These are phyloP conservation scores for Ascochyta rabiei DNA, from an alignment of 2,329 filamentous ascomycete species.

Conservation along the genomic window DNA sequence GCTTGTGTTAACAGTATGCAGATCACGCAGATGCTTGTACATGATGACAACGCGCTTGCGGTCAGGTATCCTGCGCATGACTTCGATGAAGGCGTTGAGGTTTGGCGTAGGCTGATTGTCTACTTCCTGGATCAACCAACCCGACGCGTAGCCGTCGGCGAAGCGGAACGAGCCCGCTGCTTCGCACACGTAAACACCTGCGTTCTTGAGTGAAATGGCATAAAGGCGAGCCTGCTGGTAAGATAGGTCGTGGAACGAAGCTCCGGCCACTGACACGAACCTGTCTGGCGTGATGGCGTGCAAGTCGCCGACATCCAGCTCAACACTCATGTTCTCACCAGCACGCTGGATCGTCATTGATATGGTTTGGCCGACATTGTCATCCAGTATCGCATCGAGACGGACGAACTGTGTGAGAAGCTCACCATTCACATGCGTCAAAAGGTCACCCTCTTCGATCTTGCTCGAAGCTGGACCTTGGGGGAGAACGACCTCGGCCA, in stretches of 20 bases:
- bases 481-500: constrained; percentile 92
- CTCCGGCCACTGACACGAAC: constrained; percentile 92
- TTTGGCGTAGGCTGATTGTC: constrained; percentile 92
- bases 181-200: constrained; percentile 91
- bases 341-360: constrained; percentile 85
- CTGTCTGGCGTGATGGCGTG: constrained; percentile 95
- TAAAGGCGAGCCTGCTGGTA: constrained; percentile 98
- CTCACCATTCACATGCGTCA: constrained; percentile 92
- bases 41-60: constrained; percentile 86
- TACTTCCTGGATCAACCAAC: constrained; percentile 91
- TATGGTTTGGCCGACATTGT: constrained; percentile 79
- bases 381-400: constrained; percentile 89
- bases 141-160: constrained; percentile 81
- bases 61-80: constrained; percentile 85
- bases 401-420: constrained; percentile 91
- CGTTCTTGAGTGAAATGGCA: constrained; percentile 78
- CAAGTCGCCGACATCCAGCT: constrained; percentile 84
- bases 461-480: constrained; percentile 86
- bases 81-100: constrained; percentile 85
- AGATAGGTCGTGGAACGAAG: constrained; percentile 92
- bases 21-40: constrained; percentile 92
- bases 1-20: constrained; percentile 92
- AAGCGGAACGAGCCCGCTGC: constrained; percentile 94
- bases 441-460: constrained; percentile 90
- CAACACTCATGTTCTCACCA: constrained; percentile 83